phyloP scores from a whole-genome alignment of 164 flowering plant genomes.

The Tetrastigma voinierianum region DNA sequence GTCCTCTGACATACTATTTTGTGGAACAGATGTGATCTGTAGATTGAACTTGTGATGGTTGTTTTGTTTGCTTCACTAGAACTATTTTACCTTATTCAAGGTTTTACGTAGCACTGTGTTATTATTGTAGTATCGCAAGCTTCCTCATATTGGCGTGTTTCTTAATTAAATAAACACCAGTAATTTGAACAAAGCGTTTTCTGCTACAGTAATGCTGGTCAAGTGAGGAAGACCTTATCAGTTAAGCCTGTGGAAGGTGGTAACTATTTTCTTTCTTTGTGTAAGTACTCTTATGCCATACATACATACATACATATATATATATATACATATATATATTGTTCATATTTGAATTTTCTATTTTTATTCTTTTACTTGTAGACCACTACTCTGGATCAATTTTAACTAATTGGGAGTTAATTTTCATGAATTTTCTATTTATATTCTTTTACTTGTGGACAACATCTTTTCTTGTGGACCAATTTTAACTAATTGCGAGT shows the following conservation, averaged over 20 bases:
- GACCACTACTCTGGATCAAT: too few relatives aligned
- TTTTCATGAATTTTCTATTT: too few relatives aligned
- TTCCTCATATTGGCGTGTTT: neutral
- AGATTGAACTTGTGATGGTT: neutral
- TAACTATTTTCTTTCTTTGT: constrained; percentile 63
- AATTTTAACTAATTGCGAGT: too few relatives aligned
- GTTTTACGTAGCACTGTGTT: neutral
- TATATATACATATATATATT: too few relatives aligned
- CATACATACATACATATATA: too few relatives aligned
- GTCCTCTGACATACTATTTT: constrained; percentile 1
- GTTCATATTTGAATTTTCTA: neutral
- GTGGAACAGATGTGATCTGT: neutral
- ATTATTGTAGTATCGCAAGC: neutral
- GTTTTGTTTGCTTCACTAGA: neutral
- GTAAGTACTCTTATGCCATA: constrained; percentile 40
- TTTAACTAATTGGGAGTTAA: too few relatives aligned
- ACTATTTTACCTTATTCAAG: too few relatives aligned
- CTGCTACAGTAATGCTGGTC: constrained; percentile 76
- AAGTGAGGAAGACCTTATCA: constrained; percentile 72
- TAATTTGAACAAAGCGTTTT: constrained; percentile 1
- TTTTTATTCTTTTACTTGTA: neutral
- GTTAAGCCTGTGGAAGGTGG: constrained; percentile 62
- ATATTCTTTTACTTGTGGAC: too few relatives aligned
- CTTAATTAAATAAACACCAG: neutral
- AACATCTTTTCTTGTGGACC: too few relatives aligned